These are phyloP conservation scores for Aspergillus incahuasiensis DNA, from an alignment of 495 filamentous ascomycete genomes.

Conservation along the genomic window DNA sequence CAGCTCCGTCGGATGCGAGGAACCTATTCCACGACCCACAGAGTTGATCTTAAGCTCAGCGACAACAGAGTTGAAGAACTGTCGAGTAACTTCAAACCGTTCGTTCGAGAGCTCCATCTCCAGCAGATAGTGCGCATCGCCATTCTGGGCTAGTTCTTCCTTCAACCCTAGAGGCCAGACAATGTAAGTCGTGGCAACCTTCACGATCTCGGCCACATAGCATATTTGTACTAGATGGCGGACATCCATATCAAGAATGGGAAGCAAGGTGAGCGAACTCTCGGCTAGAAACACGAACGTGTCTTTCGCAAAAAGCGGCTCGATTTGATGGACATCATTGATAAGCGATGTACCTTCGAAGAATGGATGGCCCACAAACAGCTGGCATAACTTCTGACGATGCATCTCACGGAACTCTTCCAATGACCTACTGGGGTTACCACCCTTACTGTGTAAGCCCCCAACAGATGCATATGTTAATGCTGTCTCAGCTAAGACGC, in stretches of 20 bases:
- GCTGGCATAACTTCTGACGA: constrained; percentile 67
- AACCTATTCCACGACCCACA: constrained; percentile 38
- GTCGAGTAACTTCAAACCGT: constrained; percentile 26
- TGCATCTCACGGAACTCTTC: constrained; percentile 66
- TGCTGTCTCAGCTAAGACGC: constrained; percentile 83
- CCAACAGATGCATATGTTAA: constrained; percentile 79
- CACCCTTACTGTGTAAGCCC: constrained; percentile 49
- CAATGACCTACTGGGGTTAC: constrained; percentile 53
- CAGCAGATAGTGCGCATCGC: constrained; percentile 27
- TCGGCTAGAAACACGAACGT: constrained; percentile 84
- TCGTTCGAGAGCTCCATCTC: constrained; percentile 28
- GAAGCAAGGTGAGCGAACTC: constrained; percentile 63
- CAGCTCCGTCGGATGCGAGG: constrained; percentile 38
- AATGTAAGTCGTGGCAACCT: constrained; percentile 53
- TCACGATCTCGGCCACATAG: constrained; percentile 86
- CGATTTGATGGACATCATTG: constrained; percentile 46
- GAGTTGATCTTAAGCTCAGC: constrained; percentile 42
- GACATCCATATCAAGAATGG: constrained; percentile 69
- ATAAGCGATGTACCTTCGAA: constrained; percentile 32
- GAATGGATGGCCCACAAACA: constrained; percentile 61
- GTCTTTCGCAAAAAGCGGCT: constrained; percentile 71
- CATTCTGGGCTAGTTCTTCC: constrained; percentile 33
- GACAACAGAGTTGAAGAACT: constrained; percentile 42
- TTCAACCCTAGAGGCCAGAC: constrained; percentile 41
- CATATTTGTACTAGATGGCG: constrained; percentile 82